A percentile compares a stretch with the other conserved stretches of the same genome.
phyloP scores from a whole-genome alignment of 2,329 filamentous ascomycete species.

The Paraphoma chrysanthemicola region DNA sequence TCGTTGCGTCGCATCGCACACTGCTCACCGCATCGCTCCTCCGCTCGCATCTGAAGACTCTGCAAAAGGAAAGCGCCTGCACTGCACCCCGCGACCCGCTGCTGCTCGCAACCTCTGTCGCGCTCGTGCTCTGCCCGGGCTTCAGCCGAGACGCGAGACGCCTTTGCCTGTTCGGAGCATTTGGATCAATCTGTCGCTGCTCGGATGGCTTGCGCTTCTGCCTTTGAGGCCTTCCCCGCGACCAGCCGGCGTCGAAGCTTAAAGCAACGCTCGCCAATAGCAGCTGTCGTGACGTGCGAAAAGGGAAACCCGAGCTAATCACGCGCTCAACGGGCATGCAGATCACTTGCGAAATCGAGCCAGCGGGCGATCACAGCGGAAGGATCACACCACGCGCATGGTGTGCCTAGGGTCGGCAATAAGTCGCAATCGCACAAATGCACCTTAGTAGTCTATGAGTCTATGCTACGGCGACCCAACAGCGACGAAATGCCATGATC shows the following conservation, averaged over 20 bases:
- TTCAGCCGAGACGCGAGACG: not conserved
- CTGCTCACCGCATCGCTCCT: slow-evolving; percentile 13
- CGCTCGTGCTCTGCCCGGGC: not conserved
- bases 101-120: slow-evolving; percentile 14
- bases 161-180: slow-evolving; percentile 13
- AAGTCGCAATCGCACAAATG: not conserved
- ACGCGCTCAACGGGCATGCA: slow-evolving; percentile 47
- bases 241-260: slow-evolving; percentile 37
- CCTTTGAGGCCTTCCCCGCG: slow-evolving; percentile 24
- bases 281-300: slow-evolving; percentile 21
- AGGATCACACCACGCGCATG: slow-evolving; percentile 22
- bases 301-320: slow-evolving; percentile 36
- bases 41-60: slow-evolving; percentile 23
- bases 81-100: slow-evolving; percentile 22
- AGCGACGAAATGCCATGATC: too few species aligned
- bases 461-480: too few species aligned
- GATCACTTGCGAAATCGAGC: slow-evolving; percentile 26
- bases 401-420: not conserved
- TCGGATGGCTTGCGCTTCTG: slow-evolving; percentile 26
- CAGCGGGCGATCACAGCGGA: slow-evolving; percentile 18
- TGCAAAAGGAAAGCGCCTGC: slow-evolving; percentile 20
- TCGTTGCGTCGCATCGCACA: not conserved
- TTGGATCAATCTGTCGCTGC: slow-evolving; percentile 10
- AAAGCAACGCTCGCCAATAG: slow-evolving; percentile 32
- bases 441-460: not conserved